Base-by-base conservation (phyloP, 768 basidiomycete species). In the Phylloporus rhodoxanthus region DNA sequence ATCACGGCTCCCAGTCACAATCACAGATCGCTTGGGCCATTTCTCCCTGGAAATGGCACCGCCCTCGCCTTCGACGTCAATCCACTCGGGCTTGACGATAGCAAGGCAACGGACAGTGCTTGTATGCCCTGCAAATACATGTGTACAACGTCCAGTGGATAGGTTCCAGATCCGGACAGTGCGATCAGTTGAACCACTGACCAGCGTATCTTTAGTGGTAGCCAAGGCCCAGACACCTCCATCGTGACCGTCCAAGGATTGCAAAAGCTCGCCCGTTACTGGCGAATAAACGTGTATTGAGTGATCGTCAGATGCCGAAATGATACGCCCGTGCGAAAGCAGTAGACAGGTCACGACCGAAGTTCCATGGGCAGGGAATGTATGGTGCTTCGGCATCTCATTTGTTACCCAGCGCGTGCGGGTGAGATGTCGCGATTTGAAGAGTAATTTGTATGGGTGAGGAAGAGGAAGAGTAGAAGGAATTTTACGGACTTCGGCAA, bases 161-260 rank as follows among this genome's bases (percentile, higher is more conserved):
- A 95, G 73, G 61, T 94, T 84, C 93, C 92, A 96, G 33, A 94
- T 87, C 43, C 93, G 77, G 47, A 96, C 90, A 0, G 91, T 94
- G 25, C 93, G 82, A 70, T 96, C 93, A 8, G 93, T 96, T 11
- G 88, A 91, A 5, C 93, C 93, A 57, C 87, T 91, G 57, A 95
- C 93, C 15, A 93, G 79, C 23, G 86, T 79, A 65, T 91, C 82
- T 73, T 88, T 90, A 66, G 79, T 90, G 30, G 87, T 85, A 5
- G 88, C 87, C n/a, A 98, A 73, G 14, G 94, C 93, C 94, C 94
- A 98, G 1, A 98, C 92, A 15, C 94, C 94, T 43, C 94, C 94
- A 57, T 92, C 89, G 59, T 98, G 94, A 3, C 94, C 95, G 50
- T 87, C 78, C 37, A 98, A 76, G 2, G 84, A 79, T 36, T 79